Conservation (phyloP, 176 grass and related monocot species). For the Oryza rufipogon region DNA sequence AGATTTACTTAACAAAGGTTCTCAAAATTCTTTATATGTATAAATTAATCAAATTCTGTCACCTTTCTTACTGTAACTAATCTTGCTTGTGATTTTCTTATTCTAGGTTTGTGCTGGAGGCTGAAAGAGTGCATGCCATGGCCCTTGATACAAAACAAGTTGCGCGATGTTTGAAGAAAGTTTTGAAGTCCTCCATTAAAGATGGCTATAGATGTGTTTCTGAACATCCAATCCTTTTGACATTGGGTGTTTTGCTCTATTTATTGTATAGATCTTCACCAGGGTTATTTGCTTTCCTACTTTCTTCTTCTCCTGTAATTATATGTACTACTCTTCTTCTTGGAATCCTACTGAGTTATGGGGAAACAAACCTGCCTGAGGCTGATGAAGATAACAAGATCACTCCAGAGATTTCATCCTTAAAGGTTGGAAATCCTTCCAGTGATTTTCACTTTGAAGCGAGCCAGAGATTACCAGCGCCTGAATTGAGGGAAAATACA, state of each 20-base stretch:
- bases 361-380: slow-evolving; percentile 57
- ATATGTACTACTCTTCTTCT: slow-evolving; percentile 81
- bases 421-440: slow-evolving; percentile 40
- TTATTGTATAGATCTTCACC: slow-evolving; percentile 71
- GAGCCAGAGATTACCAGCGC: slow-evolving; percentile 35
- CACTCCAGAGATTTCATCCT: slow-evolving; percentile 42
- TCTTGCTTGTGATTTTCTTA: slow-evolving; percentile 22
- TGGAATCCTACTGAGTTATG: slow-evolving; percentile 76
- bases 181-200: slow-evolving; percentile 61
- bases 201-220: slow-evolving; percentile 57
- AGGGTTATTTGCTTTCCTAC: slow-evolving; percentile 63
- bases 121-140: slow-evolving; percentile 45
- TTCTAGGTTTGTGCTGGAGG: slow-evolving; percentile 49
- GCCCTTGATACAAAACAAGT: slow-evolving; percentile 49
- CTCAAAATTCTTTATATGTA: not conserved
- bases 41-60: not conserved
- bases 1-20: not conserved
- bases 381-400: slow-evolving; percentile 43
- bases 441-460: slow-evolving; percentile 43
- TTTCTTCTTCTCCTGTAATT: slow-evolving; percentile 80
- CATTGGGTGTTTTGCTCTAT: slow-evolving; percentile 56
- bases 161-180: slow-evolving; percentile 50
- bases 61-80: not conserved
- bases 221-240: slow-evolving; percentile 57
- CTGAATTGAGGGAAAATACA: slow-evolving; percentile 34